Conservation (phyloP, 768 basidiomycete genomes). For the Boletus edulis region DNA sequence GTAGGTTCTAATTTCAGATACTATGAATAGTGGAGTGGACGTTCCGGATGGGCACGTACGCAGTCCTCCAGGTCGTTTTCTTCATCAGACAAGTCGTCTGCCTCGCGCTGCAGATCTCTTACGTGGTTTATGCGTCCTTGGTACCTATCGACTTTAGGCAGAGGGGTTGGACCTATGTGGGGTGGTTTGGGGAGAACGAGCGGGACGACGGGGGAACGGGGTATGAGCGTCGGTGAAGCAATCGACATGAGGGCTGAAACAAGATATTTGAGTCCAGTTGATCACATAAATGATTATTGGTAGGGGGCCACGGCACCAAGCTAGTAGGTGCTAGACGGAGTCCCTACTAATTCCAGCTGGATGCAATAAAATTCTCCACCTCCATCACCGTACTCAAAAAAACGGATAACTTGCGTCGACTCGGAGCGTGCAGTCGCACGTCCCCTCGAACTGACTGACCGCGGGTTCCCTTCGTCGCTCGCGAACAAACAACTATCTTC, state of each 20-base stretch:
- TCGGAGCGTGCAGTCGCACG: no score
- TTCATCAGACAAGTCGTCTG: conserved; percentile 83
- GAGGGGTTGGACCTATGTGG: conserved; percentile 61
- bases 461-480: no score
- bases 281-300: no score
- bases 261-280: not conserved
- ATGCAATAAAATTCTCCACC: no score
- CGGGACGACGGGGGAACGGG: conserved; percentile 61
- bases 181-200: conserved; percentile 64
- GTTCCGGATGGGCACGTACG: conserved; percentile 38
- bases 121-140: conserved; percentile 59
- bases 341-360: no score
- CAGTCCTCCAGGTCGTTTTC: conserved; percentile 78
- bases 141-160: conserved; percentile 45
- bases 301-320: no score
- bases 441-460: no score
- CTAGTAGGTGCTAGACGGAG: no score
- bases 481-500: no score
- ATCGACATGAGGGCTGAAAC: conserved; percentile 39
- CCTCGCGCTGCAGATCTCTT: conserved; percentile 71
- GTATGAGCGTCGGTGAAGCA: conserved; percentile 71
- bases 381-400: no score
- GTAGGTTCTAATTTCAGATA: conserved; percentile 43
- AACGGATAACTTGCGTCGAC: no score
- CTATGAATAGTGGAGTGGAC: not conserved